These are phyloP conservation scores for Jaapia argillacea DNA, from an alignment of 768 basidiomycete genomes.

Conservation along the genomic window DNA sequence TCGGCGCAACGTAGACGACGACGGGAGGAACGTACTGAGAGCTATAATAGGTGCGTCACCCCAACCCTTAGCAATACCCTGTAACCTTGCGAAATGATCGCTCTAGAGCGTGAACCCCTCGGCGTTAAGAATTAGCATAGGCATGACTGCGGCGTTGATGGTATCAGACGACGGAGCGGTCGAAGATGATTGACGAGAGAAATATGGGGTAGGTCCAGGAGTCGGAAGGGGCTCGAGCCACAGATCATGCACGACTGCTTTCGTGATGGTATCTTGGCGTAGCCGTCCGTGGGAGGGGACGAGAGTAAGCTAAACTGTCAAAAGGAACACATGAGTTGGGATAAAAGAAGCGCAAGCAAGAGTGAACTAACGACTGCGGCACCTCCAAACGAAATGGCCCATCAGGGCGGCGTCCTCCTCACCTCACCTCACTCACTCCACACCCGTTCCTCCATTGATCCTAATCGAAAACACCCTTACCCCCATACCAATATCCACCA, in stretches of 20 bases:
- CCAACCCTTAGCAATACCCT: constrained; percentile 47
- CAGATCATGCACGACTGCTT: constrained; percentile 65
- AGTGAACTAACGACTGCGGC: constrained; percentile 25
- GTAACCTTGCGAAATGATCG: constrained; percentile 54
- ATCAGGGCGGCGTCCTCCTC: constrained; percentile 27
- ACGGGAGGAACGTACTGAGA: too few relatives aligned
- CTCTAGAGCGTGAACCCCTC: constrained; percentile 75
- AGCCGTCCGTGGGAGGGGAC: not conserved
- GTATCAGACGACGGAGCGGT: too few relatives aligned
- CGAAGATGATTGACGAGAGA: too few relatives aligned
- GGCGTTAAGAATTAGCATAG: constrained; percentile 61
- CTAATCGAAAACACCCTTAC: not conserved
- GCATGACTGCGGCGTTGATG: too few relatives aligned
- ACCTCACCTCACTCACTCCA: not conserved
- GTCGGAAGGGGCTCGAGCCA: constrained; percentile 72
- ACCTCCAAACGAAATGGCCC: constrained; percentile 51
- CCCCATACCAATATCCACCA: not conserved
- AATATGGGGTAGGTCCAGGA: constrained; percentile 33
- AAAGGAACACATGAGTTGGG: constrained; percentile 29
- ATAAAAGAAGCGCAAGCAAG: constrained; percentile 38
- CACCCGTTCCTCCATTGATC: not conserved
- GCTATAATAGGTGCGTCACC: constrained; percentile 13
- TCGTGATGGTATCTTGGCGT: constrained; percentile 37
- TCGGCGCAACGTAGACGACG: too few relatives aligned
- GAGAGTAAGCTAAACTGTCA: not conserved